phyloP scores from a whole-genome alignment of 441 rosid genomes.

The Omphalea diandra region DNA sequence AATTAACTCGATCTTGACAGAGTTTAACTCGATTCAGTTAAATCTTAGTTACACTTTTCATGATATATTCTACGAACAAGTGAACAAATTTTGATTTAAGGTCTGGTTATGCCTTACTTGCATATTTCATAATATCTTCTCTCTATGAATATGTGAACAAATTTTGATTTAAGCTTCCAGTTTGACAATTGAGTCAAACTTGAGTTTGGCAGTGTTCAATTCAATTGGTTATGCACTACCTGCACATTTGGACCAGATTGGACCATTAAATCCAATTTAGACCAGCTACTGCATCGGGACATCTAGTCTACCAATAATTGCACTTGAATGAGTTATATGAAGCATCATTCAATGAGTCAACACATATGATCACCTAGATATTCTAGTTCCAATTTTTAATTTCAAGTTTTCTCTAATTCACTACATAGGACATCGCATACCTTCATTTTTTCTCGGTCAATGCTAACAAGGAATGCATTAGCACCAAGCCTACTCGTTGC shows the following conservation, averaged over 20 bases:
- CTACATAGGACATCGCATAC: constrained; percentile 24
- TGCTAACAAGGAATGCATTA: constrained; percentile 62
- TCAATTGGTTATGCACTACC: too few species aligned
- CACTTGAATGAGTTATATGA: neutral
- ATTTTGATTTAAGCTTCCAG: too few species aligned
- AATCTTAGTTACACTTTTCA: neutral
- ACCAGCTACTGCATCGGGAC: neutral
- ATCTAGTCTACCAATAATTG: neutral
- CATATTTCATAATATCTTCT: too few species aligned
- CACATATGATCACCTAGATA: neutral
- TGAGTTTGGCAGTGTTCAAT: too few species aligned
- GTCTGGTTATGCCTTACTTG: too few species aligned
- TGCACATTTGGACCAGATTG: too few species aligned
- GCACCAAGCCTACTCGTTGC: constrained; percentile 63
- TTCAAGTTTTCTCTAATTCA: neutral
- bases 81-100: too few species aligned
- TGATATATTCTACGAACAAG: neutral
- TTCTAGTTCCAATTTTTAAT: neutral
- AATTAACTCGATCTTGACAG: too few species aligned
- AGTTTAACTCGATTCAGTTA: too few species aligned
- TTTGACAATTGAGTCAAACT: too few species aligned
- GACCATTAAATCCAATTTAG: neutral
- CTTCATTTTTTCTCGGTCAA: constrained; percentile 61
- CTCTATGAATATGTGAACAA: too few species aligned
- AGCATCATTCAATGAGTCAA: neutral